Evolutionary conservation across 225 moss, liverwort and hornwort genomes (phyloP).

Genomic region (Neckera pumila): DNA sequence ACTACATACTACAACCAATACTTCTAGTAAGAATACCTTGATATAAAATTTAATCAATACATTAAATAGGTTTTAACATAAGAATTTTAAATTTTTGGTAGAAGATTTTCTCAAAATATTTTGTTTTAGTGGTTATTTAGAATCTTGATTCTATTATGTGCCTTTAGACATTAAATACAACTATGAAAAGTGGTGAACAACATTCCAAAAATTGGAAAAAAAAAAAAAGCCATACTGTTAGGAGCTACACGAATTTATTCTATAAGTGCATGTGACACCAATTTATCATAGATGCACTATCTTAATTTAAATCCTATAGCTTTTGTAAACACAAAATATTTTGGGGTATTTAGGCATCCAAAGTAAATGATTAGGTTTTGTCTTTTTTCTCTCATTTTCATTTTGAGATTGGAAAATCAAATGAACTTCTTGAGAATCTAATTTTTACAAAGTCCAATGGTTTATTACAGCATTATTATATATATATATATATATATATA

Average conservation of each 20-base stretch:
- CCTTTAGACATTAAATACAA: neutral
- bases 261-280: neutral
- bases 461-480: no score
- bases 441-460: neutral
- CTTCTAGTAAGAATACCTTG: neutral
- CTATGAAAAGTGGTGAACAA: accelerated
- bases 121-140: neutral
- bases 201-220: neutral
- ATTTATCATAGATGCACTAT: neutral
- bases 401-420: neutral
- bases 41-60: neutral
- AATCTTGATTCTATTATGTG: neutral
- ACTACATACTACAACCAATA: neutral
- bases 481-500: no score
- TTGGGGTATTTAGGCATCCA: accelerated
- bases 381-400: neutral
- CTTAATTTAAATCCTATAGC: neutral
- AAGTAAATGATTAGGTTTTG: neutral
- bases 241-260: neutral
- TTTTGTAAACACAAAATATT: neutral
- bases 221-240: neutral
- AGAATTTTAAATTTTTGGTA: neutral
- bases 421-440: accelerated
- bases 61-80: no score
- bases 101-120: no score